These are phyloP conservation scores for Lentinula aciculospora DNA, from an alignment of 768 basidiomycete genomes.

Conservation along the genomic window DNA sequence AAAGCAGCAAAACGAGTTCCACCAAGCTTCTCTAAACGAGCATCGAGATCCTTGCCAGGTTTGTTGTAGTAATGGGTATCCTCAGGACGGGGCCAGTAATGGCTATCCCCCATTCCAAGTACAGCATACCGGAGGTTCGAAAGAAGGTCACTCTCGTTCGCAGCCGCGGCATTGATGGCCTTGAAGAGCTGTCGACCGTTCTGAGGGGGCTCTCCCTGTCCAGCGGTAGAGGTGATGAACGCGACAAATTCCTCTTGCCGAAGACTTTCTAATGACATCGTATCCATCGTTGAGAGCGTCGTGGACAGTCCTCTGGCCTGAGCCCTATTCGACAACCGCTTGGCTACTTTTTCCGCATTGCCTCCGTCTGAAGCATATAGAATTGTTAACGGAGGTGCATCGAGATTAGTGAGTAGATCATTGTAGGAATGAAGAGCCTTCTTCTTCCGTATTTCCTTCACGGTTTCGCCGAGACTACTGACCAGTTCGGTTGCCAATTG, in stretches of 20 bases:
- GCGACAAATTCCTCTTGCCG: slow-evolving; percentile 72
- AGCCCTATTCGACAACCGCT: slow-evolving; percentile 76
- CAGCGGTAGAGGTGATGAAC: slow-evolving; percentile 89
- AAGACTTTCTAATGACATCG: slow-evolving; percentile 69
- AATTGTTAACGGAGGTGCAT: slow-evolving; percentile 83
- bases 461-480: slow-evolving; percentile 74
- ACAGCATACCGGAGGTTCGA: slow-evolving; percentile 71
- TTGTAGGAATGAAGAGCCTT: slow-evolving; percentile 82
- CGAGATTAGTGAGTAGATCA: slow-evolving; percentile 75
- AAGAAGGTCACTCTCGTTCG: slow-evolving; percentile 54
- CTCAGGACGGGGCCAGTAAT: slow-evolving; percentile 97
- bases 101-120: slow-evolving; percentile 96
- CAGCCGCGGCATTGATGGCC: slow-evolving; percentile 62
- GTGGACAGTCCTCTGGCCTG: slow-evolving; percentile 80
- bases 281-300: slow-evolving; percentile 75
- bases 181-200: slow-evolving; percentile 92
- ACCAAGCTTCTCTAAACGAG: slow-evolving; percentile 72
- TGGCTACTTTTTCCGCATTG: slow-evolving; percentile 93
- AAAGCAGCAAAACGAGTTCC: slow-evolving; percentile 68
- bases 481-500: slow-evolving; percentile 79
- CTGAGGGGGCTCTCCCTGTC: slow-evolving; percentile 97
- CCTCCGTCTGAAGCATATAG: slow-evolving; percentile 97
- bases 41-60: slow-evolving; percentile 85
- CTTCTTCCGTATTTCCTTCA: slow-evolving; percentile 77
- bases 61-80: slow-evolving; percentile 99